A percentile compares a stretch with the other conserved stretches of the same genome.
Evolutionary conservation across 2,329 filamentous ascomycete species (phyloP).

Genomic region (Alternaria triticimaculans): DNA sequence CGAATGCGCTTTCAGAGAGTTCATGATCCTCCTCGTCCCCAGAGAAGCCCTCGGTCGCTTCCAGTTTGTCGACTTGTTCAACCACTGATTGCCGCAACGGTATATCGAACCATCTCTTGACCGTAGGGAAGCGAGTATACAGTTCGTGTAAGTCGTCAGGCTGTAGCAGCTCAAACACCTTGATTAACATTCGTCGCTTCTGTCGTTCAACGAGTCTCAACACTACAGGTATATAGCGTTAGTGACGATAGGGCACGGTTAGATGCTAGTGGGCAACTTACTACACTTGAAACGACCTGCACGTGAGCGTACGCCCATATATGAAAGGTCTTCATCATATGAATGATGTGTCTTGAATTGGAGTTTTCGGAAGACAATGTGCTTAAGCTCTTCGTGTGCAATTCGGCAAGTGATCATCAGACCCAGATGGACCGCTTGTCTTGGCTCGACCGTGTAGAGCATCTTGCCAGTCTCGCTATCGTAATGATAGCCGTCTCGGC

Average conservation of each 20-base stretch:
- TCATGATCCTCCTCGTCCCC: neutral
- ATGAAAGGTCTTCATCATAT: rapidly evolving
- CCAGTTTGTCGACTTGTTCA: neutral
- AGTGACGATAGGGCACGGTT: too few relatives aligned
- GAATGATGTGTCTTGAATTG: rapidly evolving
- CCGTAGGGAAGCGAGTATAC: neutral
- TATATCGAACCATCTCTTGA: neutral
- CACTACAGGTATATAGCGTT: neutral
- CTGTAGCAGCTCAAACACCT: neutral
- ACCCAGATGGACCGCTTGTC: neutral
- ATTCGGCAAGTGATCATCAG: neutral
- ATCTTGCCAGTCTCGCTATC: neutral
- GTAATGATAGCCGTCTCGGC: neutral
- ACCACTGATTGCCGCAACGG: neutral
- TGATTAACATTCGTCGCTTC: neutral
- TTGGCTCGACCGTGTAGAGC: neutral
- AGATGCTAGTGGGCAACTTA: too few relatives aligned
- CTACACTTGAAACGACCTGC: neutral
- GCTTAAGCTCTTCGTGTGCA: neutral
- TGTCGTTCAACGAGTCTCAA: neutral
- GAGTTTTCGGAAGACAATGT: neutral
- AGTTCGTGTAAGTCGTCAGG: neutral
- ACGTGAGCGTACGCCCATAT: rapidly evolving
- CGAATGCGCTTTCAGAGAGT: neutral
- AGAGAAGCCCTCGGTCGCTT: neutral